phyloP scores from a whole-genome alignment of 306 rosid species.

The Castanopsis chinensis region DNA sequence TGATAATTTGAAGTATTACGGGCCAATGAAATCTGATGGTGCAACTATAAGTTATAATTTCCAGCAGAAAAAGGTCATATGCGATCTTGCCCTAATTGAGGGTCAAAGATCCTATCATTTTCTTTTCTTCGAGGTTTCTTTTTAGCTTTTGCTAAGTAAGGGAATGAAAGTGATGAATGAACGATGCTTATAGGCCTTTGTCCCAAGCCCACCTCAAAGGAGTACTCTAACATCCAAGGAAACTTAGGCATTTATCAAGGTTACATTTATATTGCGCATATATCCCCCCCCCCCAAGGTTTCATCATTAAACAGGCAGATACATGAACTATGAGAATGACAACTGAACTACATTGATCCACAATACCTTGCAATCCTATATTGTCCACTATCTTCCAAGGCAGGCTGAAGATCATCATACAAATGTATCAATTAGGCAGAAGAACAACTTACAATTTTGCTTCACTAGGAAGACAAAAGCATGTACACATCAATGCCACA shows the following conservation, averaged over 20 bases:
- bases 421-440: background rate
- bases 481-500: background rate
- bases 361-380: background rate
- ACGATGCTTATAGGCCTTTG: too few species aligned
- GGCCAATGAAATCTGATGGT: background rate
- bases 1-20: background rate
- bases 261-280: background rate
- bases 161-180: too few species aligned
- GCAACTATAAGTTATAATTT: background rate
- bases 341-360: background rate
- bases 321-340: background rate
- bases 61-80: background rate
- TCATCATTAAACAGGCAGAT: background rate
- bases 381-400: background rate
- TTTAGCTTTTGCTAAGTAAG: too few species aligned
- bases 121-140: background rate
- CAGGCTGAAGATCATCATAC: background rate
- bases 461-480: background rate
- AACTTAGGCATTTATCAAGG: too few species aligned
- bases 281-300: too few species aligned
- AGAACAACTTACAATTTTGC: background rate
- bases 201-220: too few species aligned
- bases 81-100: background rate
- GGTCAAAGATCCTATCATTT: background rate
- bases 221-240: too few species aligned